A percentile compares a stretch with the other conserved stretches of the same genome.
phyloP scores from a whole-genome alignment of 441 rosid genomes.

The Adansonia gregorii region DNA sequence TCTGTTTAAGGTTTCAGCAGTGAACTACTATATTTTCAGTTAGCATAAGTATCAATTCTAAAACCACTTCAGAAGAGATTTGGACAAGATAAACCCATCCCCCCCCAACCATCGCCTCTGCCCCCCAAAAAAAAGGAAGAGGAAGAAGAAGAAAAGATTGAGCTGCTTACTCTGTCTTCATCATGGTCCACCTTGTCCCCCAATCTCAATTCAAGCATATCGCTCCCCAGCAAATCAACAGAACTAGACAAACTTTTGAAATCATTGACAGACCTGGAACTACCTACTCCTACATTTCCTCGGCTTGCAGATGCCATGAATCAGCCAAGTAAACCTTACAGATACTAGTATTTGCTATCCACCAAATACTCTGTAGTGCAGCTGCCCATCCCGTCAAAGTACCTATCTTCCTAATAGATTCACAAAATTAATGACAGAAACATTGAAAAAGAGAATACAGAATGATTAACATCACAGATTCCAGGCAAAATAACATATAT shows the following conservation, averaged over 20 bases:
- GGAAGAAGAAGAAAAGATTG: background rate
- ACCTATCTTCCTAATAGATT: slow-evolving; percentile 49
- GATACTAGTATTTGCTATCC: slow-evolving; percentile 45
- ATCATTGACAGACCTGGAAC: slow-evolving; percentile 83
- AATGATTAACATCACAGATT: background rate
- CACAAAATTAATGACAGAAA: slow-evolving; percentile 31
- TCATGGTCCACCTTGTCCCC: slow-evolving; percentile 79
- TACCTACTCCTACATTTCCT: slow-evolving; percentile 93
- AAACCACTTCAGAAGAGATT: slow-evolving; percentile 6
- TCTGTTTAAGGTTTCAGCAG: background rate
- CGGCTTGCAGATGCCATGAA: slow-evolving; percentile 82
- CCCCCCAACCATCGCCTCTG: no score
- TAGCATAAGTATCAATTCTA: background rate
- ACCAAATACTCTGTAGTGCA: slow-evolving; percentile 35
- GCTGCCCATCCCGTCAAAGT: slow-evolving; percentile 47
- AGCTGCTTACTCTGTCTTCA: slow-evolving; percentile 71
- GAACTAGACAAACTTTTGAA: slow-evolving; percentile 89
- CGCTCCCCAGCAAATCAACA: slow-evolving; percentile 93
- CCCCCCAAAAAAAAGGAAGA: no score
- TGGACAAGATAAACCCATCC: background rate
- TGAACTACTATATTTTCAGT: background rate
- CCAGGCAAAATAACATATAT: background rate
- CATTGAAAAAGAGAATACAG: background rate
- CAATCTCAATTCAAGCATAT: slow-evolving; percentile 88
- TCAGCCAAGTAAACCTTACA: slow-evolving; percentile 36